These are phyloP conservation scores for Hymenoscyphus fructigenus DNA, from an alignment of 2,329 filamentous ascomycete species.

Conservation along the genomic window DNA sequence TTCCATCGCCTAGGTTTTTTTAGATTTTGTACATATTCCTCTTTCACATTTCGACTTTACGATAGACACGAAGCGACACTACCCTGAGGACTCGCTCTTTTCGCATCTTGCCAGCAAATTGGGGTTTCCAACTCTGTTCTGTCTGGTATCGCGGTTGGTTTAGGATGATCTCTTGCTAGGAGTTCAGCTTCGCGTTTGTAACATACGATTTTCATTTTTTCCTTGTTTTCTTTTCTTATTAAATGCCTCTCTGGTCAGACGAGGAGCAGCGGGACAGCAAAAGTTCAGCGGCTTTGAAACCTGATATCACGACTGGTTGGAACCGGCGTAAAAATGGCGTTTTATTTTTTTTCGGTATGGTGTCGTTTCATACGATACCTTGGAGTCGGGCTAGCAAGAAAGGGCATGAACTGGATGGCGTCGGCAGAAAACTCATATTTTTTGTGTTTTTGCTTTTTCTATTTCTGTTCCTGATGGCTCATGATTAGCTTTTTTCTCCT, in stretches of 20 bases:
- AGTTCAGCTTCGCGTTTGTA: slow-evolving; percentile 34
- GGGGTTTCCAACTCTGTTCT: slow-evolving; percentile 15
- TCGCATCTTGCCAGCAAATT: slow-evolving; percentile 20
- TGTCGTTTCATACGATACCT: slow-evolving; percentile 29
- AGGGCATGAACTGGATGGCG: slow-evolving; percentile 32
- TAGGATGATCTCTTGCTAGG: slow-evolving; percentile 23
- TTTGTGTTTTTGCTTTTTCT: slow-evolving; percentile 20
- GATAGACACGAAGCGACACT: slow-evolving; percentile 32
- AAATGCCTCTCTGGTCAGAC: slow-evolving; percentile 30
- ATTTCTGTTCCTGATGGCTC: slow-evolving; percentile 21
- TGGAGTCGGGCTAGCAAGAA: slow-evolving; percentile 30
- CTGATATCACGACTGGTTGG: slow-evolving; percentile 35
- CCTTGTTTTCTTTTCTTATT: slow-evolving; percentile 24
- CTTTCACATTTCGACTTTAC: slow-evolving; percentile 26
- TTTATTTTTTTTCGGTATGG: slow-evolving; percentile 28
- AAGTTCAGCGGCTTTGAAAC: slow-evolving; percentile 35
- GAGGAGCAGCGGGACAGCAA: slow-evolving; percentile 33
- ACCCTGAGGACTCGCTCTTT: slow-evolving; percentile 24
- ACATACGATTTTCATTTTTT: slow-evolving; percentile 36
- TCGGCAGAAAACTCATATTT: slow-evolving; percentile 32
- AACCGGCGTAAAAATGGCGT: slow-evolving; percentile 23
- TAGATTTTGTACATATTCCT: slow-evolving; percentile 38
- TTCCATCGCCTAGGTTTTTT: slow-evolving; percentile 16
- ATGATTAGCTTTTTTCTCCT: slow-evolving; percentile 12
- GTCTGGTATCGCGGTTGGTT: slow-evolving; percentile 23